Evolutionary conservation across 2,329 filamentous ascomycete species (phyloP).

Genomic region (Pestalotiopsis fici): DNA sequence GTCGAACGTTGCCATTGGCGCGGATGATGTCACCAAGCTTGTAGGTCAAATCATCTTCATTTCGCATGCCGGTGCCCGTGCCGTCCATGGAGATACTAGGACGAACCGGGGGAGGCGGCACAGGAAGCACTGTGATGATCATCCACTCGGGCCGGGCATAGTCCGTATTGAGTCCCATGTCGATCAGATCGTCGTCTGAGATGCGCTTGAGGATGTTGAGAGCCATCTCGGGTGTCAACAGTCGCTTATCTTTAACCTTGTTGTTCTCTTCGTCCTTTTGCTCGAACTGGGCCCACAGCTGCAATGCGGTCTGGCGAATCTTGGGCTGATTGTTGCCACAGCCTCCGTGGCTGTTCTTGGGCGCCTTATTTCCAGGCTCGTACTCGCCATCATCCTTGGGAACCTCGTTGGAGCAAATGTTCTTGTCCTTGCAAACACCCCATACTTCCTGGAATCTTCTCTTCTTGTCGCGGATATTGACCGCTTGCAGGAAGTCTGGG

Average conservation of each 20-base stretch:
- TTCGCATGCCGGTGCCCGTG: conserved; percentile 86
- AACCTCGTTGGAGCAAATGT: conserved; percentile 79
- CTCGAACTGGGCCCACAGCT: conserved; percentile 78
- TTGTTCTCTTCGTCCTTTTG: conserved; percentile 74
- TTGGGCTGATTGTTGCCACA: conserved; percentile 91
- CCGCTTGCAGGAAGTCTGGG: conserved; percentile 78
- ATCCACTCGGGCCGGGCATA: conserved; percentile 99
- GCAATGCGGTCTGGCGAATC: conserved; percentile 84
- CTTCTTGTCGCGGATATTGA: conserved; percentile 88
- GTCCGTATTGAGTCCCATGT: conserved; percentile 91
- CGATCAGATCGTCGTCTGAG: conserved; percentile 74
- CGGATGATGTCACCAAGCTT: conserved; percentile 98
- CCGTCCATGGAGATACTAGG: conserved; percentile 98
- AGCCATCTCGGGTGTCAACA: conserved; percentile 81
- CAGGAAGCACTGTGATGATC: conserved; percentile 91
- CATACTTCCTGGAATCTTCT: conserved; percentile 91
- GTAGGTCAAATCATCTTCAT: conserved; percentile 99
- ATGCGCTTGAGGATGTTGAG: conserved; percentile 87
- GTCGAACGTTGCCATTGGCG: conserved; percentile 91
- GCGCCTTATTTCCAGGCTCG: conserved; percentile 56
- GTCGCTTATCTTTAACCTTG: conserved; percentile 75
- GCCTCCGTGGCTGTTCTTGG: conserved; percentile 73
- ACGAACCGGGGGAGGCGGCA: conserved; percentile 92
- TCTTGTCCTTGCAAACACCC: conserved; percentile 87
- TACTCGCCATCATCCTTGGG: conserved; percentile 70